phyloP scores from a whole-genome alignment of 495 filamentous ascomycete species.

The Trichoderma orchidacearum region DNA sequence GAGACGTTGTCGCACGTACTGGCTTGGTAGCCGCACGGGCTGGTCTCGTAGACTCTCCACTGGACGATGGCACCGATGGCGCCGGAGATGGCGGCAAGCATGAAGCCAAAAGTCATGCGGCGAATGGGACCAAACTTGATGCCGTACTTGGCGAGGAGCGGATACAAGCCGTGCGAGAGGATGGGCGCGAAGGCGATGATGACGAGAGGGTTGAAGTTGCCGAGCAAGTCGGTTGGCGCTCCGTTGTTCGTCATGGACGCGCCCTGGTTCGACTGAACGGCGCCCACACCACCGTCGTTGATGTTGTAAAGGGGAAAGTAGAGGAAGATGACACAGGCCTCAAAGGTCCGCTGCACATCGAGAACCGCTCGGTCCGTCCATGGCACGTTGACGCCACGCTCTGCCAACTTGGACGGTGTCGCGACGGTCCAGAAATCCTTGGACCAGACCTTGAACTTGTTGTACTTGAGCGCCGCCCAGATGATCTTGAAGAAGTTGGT shows the following conservation, averaged over 20 bases:
- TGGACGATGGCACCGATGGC: conserved; percentile 51
- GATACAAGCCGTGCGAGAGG: conserved; percentile 55
- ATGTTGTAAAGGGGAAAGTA: conserved; percentile 53
- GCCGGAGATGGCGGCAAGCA: conserved; percentile 46
- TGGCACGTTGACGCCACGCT: conserved; percentile 16
- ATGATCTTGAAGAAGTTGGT: conserved; percentile 42
- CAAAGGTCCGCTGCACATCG: conserved; percentile 36
- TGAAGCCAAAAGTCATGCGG: conserved; percentile 57
- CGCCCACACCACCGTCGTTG: conserved; percentile 18
- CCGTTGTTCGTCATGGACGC: conserved; percentile 55
- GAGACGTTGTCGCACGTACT: conserved; percentile 19
- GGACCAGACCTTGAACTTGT: conserved; percentile 35
- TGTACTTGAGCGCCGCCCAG: conserved; percentile 34
- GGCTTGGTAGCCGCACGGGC: conserved; percentile 41
- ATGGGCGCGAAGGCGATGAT: conserved; percentile 71
- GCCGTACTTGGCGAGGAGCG: conserved; percentile 43
- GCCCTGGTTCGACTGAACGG: conserved; percentile 44
- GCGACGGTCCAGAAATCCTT: conserved; percentile 38
- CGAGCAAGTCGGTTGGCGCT: conserved; percentile 65
- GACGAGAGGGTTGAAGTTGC: conserved; percentile 64
- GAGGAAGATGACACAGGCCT: conserved; percentile 13
- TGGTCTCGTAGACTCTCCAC: conserved; percentile 53
- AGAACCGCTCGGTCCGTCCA: conserved; percentile 24
- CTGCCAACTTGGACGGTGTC: conserved; percentile 28
- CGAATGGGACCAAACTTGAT: conserved; percentile 62